A percentile compares a stretch with the other conserved stretches of the same genome.
phyloP scores from a whole-genome alignment of 2,329 filamentous ascomycete species.

The Juglanconis sp. region DNA sequence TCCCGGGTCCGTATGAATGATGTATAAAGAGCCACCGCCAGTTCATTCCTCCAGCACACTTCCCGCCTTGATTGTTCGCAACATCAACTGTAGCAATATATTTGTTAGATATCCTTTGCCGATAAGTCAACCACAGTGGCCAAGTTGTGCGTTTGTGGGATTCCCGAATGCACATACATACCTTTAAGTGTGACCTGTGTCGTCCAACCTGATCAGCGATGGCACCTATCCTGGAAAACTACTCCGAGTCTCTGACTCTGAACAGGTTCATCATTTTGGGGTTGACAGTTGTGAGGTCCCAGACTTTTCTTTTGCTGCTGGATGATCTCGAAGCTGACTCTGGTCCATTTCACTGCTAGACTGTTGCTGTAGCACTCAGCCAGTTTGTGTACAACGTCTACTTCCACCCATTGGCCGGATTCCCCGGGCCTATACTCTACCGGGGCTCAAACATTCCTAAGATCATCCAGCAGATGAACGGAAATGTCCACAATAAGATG shows the following conservation, averaged over 20 bases:
- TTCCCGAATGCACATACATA: not conserved
- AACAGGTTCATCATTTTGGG: not conserved
- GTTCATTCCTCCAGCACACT: too few species aligned
- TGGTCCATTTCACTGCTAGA: not conserved
- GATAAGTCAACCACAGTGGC: too few species aligned
- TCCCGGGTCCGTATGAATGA: too few species aligned
- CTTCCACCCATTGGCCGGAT: constrained; percentile 16
- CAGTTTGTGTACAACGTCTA: constrained; percentile 18
- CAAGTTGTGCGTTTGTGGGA: too few species aligned
- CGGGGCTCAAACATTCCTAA: constrained; percentile 18
- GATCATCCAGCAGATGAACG: constrained; percentile 13
- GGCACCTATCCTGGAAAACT: constrained; percentile 2
- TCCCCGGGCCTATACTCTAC: constrained; percentile 15
- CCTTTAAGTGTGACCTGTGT: not conserved
- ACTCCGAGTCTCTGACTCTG: not conserved
- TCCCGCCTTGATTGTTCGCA: too few species aligned
- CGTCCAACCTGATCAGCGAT: not conserved
- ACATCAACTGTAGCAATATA: too few species aligned
- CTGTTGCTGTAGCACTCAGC: not conserved
- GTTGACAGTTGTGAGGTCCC: not conserved
- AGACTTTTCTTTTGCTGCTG: too few species aligned
- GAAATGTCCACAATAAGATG: constrained; percentile 15
- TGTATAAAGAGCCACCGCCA: too few species aligned
- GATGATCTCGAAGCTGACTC: not conserved
- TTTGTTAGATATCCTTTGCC: too few species aligned